These are phyloP conservation scores for Trichocladium antarcticum DNA, from an alignment of 495 filamentous ascomycete species.

Conservation along the genomic window DNA sequence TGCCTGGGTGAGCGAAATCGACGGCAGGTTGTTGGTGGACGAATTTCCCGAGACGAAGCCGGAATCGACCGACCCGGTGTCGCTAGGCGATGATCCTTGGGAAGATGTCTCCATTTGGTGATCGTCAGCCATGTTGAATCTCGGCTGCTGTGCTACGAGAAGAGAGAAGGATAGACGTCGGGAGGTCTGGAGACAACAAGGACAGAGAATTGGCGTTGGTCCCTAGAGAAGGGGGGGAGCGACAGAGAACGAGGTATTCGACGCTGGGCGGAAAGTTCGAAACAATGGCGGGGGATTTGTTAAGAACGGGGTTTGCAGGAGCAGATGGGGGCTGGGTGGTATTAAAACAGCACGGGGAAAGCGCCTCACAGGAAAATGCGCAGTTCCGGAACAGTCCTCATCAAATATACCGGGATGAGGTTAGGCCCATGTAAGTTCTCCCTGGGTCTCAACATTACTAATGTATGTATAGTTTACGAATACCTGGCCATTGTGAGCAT, in stretches of 20 bases:
- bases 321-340: conserved; percentile 11
- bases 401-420: conserved; percentile 5
- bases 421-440: not conserved
- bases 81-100: conserved; percentile 26
- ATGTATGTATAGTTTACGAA: conserved; percentile 7
- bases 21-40: conserved; percentile 33
- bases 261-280: not conserved
- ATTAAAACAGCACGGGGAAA: conserved; percentile 16
- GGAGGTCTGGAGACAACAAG: not conserved
- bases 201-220: not conserved
- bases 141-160: not conserved
- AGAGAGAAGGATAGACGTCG: not conserved
- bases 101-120: conserved; percentile 20
- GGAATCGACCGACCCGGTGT: conserved; percentile 53
- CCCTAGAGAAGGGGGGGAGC: no score
- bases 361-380: conserved; percentile 11
- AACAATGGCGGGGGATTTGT: conserved; percentile 1
- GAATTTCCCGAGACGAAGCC: conserved; percentile 74
- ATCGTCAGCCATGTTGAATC: conserved; percentile 23
- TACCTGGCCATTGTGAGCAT: conserved; percentile 5
- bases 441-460: conserved; percentile 16
- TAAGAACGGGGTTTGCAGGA: not conserved
- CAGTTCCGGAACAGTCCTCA: conserved; percentile 2
- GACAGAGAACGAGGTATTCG: not conserved
- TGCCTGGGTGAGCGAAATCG: conserved; percentile 71